phyloP scores from a whole-genome alignment of 441 rosid genomes.

The Raphanus hybrid region DNA sequence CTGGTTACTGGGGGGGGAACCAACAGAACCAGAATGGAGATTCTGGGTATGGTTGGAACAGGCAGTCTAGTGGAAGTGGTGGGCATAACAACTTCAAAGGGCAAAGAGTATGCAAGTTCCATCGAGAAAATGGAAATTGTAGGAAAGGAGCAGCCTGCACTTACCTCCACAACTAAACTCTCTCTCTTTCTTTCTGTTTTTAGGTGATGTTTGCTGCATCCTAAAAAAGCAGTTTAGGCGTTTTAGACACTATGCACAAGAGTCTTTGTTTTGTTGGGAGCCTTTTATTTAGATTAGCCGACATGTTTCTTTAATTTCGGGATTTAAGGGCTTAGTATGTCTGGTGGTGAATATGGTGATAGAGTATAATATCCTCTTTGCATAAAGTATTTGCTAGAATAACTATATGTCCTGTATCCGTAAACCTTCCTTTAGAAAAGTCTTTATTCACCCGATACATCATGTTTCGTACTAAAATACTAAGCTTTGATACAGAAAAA shows the following conservation, averaged over 20 bases:
- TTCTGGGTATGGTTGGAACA: constrained; percentile 68
- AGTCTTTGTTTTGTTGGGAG: constrained; percentile 27
- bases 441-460: background rate
- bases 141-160: constrained; percentile 86
- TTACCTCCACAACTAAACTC: constrained; percentile 64
- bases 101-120: constrained; percentile 75
- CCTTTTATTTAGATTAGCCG: constrained; percentile 28
- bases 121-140: constrained; percentile 75
- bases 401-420: constrained; percentile 19
- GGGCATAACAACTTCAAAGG: constrained; percentile 57
- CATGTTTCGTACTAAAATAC: background rate
- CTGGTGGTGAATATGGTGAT: constrained; percentile 23
- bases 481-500: background rate
- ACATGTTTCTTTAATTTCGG: constrained; percentile 18
- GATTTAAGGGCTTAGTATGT: constrained; percentile 22
- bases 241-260: constrained; percentile 25
- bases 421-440: background rate
- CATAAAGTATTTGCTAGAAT: constrained; percentile 37
- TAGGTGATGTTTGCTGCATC: constrained; percentile 13
- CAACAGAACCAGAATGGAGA: constrained; percentile 68
- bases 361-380: constrained; percentile 13
- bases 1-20: constrained; percentile 62
- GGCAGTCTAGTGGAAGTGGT: constrained; percentile 57
- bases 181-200: constrained; percentile 23
- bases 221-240: constrained; percentile 19